Evolutionary conservation across 2,329 filamentous ascomycete species (phyloP).

Genomic region (Hypoxylon sp.): DNA sequence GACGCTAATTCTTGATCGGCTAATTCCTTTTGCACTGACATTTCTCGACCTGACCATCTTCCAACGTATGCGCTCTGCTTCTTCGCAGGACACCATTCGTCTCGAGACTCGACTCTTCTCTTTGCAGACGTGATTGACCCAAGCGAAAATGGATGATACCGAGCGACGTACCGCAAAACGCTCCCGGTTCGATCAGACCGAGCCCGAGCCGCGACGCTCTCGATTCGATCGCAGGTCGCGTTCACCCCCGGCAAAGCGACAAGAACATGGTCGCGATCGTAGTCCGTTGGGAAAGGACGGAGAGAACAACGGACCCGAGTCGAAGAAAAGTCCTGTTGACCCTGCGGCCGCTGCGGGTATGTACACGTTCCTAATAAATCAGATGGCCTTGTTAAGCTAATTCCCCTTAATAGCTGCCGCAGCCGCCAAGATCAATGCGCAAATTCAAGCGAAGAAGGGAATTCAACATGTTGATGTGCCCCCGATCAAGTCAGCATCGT

Average conservation of each 20-base stretch:
- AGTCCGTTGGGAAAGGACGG: slow-evolving; percentile 76
- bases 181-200: slow-evolving; percentile 94
- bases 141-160: slow-evolving; percentile 77
- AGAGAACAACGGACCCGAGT: slow-evolving; percentile 54
- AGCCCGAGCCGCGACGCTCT: slow-evolving; percentile 82
- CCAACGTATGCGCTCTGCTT: slow-evolving; percentile 9
- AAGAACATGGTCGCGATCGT: slow-evolving; percentile 81
- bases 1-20: slow-evolving; percentile 17
- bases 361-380: slow-evolving; percentile 45
- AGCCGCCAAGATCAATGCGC: slow-evolving; percentile 88
- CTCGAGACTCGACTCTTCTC: neutral
- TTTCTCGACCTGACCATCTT: slow-evolving; percentile 4
- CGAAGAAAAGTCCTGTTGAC: slow-evolving; percentile 70
- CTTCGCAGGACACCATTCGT: neutral
- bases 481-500: slow-evolving; percentile 76
- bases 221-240: slow-evolving; percentile 94
- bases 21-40: slow-evolving; percentile 12
- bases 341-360: slow-evolving; percentile 84
- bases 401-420: slow-evolving; percentile 76
- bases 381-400: slow-evolving; percentile 48
- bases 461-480: slow-evolving; percentile 93
- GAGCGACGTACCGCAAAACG: slow-evolving; percentile 82
- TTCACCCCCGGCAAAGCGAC: slow-evolving; percentile 78
- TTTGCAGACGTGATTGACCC: neutral
- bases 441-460: slow-evolving; percentile 87